Percentiles rank a stretch among this genome's conserved stretches.
Evolutionary conservation across 495 filamentous ascomycete species (phyloP).

Genomic region (Cercophora samala): DNA sequence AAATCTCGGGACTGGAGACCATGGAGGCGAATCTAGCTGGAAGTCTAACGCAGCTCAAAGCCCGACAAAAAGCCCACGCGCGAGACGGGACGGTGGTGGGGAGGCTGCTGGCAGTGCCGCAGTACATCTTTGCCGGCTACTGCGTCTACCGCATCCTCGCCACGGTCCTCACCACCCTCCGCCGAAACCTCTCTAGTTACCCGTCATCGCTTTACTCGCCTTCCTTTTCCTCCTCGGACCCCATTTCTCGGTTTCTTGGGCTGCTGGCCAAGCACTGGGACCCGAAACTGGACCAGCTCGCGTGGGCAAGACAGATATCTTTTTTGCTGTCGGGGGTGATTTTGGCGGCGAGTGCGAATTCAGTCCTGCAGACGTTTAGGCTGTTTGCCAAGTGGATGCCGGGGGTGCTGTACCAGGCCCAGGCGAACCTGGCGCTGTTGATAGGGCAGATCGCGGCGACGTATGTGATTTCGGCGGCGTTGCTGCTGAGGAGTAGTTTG

Average conservation of each 20-base stretch:
- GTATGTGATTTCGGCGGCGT: slow-evolving; percentile 72
- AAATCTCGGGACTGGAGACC: slow-evolving; percentile 71
- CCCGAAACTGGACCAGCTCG: slow-evolving; percentile 61
- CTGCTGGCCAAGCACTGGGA: slow-evolving; percentile 70
- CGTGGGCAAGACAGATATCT: slow-evolving; percentile 74
- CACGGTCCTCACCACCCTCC: slow-evolving; percentile 59
- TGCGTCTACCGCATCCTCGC: slow-evolving; percentile 72
- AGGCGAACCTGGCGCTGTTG: slow-evolving; percentile 68
- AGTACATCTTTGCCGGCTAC: slow-evolving; percentile 67
- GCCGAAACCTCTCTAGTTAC: slow-evolving; percentile 44
- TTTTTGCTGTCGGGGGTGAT: slow-evolving; percentile 76
- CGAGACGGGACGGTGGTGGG: slow-evolving; percentile 61
- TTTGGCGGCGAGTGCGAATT: slow-evolving; percentile 69
- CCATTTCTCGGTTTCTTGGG: slow-evolving; percentile 72
- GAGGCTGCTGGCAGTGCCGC: slow-evolving; percentile 53
- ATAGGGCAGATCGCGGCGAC: slow-evolving; percentile 73
- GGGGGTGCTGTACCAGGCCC: slow-evolving; percentile 55
- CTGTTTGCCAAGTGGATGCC: slow-evolving; percentile 70
- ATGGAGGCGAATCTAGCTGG: slow-evolving; percentile 66
- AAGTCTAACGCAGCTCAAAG: slow-evolving; percentile 56
- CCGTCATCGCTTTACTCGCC: slow-evolving; percentile 36
- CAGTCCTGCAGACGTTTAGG: slow-evolving; percentile 70
- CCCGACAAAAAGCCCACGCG: slow-evolving; percentile 56
- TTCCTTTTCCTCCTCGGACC: slow-evolving; percentile 65
- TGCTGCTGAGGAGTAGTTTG: slow-evolving; percentile 69